Conservation (phyloP, 305 asterid genomes). For the Plantago coronopus region DNA sequence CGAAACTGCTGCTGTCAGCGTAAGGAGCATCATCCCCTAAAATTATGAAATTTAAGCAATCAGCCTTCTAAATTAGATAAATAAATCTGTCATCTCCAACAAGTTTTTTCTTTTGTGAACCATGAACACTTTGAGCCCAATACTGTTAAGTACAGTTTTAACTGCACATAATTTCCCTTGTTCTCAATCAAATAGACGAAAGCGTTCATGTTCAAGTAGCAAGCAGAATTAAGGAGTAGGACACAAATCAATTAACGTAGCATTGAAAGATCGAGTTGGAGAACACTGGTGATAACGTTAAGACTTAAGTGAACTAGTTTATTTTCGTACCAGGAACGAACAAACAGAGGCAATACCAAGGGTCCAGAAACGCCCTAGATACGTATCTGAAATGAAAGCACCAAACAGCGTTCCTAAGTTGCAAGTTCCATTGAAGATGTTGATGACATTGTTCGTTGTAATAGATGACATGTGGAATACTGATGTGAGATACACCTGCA, state of each 20-base stretch:
- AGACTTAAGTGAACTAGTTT: not conserved
- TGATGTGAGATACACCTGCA: slow-evolving; percentile 54
- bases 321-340: slow-evolving; percentile 52
- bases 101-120: too few species aligned
- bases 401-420: slow-evolving; percentile 69
- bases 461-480: slow-evolving; percentile 62
- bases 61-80: too few species aligned
- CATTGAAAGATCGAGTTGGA: too few species aligned
- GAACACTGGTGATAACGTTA: too few species aligned
- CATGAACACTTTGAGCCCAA: too few species aligned
- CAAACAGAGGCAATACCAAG: slow-evolving; percentile 62
- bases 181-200: too few species aligned
- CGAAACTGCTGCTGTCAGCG: slow-evolving; percentile 55
- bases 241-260: too few species aligned
- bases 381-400: slow-evolving; percentile 67
- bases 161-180: too few species aligned
- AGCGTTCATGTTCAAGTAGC: too few species aligned
- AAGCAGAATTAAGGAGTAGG: too few species aligned
- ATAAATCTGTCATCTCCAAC: too few species aligned
- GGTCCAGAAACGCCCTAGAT: slow-evolving; percentile 61
- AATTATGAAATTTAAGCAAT: not conserved
- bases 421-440: slow-evolving; percentile 74
- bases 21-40: slow-evolving; percentile 70
- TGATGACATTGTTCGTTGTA: slow-evolving; percentile 59
- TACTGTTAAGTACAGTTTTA: too few species aligned